These are phyloP conservation scores for Penicillium salamii DNA, from an alignment of 495 filamentous ascomycete genomes.

Conservation along the genomic window DNA sequence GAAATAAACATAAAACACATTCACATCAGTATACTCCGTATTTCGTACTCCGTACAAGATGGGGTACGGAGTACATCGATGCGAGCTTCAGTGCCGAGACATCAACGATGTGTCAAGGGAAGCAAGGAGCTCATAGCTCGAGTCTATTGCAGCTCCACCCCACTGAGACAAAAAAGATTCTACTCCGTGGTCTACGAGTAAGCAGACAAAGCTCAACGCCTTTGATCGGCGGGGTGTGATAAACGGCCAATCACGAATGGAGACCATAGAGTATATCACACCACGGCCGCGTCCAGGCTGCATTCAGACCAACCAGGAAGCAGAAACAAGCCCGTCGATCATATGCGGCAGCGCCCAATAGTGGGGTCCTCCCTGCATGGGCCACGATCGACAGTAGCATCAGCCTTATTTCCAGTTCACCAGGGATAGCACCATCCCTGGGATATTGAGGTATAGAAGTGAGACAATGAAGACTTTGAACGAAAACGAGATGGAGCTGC, in stretches of 20 bases:
- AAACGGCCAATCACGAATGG: not conserved
- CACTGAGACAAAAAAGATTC: not conserved
- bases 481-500: not conserved
- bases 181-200: too few species aligned
- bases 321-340: not conserved
- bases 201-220: constrained; percentile 5
- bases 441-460: not conserved
- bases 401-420: constrained; percentile 10
- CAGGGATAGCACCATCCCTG: not conserved
- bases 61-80: too few species aligned
- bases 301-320: not conserved
- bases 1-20: too few species aligned
- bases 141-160: not conserved
- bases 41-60: too few species aligned
- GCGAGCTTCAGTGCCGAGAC: not conserved
- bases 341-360: constrained; percentile 11
- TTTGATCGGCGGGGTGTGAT: not conserved
- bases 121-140: not conserved
- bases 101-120: not conserved
- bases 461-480: not conserved
- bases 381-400: constrained; percentile 18
- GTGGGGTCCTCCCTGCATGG: constrained; percentile 18
- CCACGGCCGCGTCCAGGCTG: constrained; percentile 1
- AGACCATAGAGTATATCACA: constrained; percentile 9
- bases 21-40: too few species aligned